Conservation (phyloP, 2,329 filamentous ascomycete genomes). For the Ascochyta lentis region DNA sequence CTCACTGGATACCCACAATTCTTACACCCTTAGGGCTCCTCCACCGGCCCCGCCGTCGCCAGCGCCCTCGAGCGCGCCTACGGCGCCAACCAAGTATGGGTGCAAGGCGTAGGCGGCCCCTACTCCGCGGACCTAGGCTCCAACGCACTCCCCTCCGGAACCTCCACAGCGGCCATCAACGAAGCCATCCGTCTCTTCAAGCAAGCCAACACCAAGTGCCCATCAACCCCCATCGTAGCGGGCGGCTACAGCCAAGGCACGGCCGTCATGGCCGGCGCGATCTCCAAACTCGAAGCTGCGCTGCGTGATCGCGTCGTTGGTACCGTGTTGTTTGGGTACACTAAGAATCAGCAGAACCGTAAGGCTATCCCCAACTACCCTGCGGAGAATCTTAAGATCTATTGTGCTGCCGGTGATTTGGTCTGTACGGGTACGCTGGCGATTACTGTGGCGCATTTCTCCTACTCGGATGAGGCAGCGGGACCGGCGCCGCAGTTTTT, state of each 20-base stretch:
- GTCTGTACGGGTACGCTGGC: constrained; percentile 46
- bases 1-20: neutral
- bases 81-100: constrained; percentile 33
- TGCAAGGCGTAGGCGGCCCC: constrained; percentile 43
- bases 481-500: constrained; percentile 38
- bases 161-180: constrained; percentile 40
- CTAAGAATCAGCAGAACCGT: constrained; percentile 47
- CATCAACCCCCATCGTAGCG: constrained; percentile 46
- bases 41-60: constrained; percentile 30
- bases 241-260: constrained; percentile 53
- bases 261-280: constrained; percentile 47
- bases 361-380: constrained; percentile 47
- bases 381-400: constrained; percentile 41
- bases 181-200: constrained; percentile 47
- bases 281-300: constrained; percentile 34
- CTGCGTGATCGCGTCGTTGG: constrained; percentile 46
- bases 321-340: constrained; percentile 51
- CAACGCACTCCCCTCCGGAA: constrained; percentile 44
- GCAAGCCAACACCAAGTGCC: constrained; percentile 48
- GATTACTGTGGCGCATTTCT: constrained; percentile 43
- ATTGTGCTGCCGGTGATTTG: constrained; percentile 44
- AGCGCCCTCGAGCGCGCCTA: constrained; percentile 31
- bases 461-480: constrained; percentile 37
- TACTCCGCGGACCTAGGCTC: constrained; percentile 46
- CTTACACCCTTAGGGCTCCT: constrained; percentile 23